Percentiles rank a stretch among this genome's conserved stretches.
phyloP scores from a whole-genome alignment of 2,329 filamentous ascomycete genomes.

The Colletotrichum orbiculare region DNA sequence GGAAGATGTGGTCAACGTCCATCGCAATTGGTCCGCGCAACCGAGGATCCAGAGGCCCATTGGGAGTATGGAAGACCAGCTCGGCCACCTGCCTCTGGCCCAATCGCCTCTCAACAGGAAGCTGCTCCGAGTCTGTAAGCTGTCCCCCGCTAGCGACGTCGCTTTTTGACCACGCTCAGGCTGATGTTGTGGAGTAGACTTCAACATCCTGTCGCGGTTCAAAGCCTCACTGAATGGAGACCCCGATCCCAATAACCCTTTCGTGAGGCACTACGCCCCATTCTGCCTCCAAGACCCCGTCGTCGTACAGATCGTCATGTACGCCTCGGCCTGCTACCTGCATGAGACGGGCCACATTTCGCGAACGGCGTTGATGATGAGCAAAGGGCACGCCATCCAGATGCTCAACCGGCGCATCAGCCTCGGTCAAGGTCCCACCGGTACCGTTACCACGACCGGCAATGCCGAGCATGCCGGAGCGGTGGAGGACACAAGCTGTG shows the following conservation, averaged over 20 bases:
- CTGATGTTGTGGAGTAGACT: slow-evolving; percentile 46
- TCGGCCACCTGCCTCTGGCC: slow-evolving; percentile 54
- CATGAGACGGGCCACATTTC: slow-evolving; percentile 60
- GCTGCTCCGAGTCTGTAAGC: slow-evolving; percentile 44
- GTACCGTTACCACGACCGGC: neutral
- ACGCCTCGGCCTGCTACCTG: slow-evolving; percentile 63
- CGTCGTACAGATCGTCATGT: slow-evolving; percentile 60
- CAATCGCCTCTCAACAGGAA: slow-evolving; percentile 58
- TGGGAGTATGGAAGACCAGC: slow-evolving; percentile 44
- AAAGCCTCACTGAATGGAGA: slow-evolving; percentile 62
- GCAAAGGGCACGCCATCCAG: slow-evolving; percentile 55
- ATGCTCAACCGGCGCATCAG: slow-evolving; percentile 61
- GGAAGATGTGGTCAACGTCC: neutral
- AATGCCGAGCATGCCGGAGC: neutral
- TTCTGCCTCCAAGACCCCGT: slow-evolving; percentile 61
- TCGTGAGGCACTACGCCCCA: slow-evolving; percentile 60
- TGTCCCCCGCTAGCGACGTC: neutral
- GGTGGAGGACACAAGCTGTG: neutral
- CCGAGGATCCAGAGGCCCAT: slow-evolving; percentile 9
- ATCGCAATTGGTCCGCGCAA: slow-evolving; percentile 1
- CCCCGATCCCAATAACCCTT: slow-evolving; percentile 55
- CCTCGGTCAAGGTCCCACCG: slow-evolving; percentile 37
- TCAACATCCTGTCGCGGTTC: slow-evolving; percentile 62
- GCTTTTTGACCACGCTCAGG: neutral
- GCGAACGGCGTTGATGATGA: slow-evolving; percentile 53